Evolutionary conservation across 2,329 filamentous ascomycete genomes (phyloP).

Genomic region (Ophioceras dolichostomum): DNA sequence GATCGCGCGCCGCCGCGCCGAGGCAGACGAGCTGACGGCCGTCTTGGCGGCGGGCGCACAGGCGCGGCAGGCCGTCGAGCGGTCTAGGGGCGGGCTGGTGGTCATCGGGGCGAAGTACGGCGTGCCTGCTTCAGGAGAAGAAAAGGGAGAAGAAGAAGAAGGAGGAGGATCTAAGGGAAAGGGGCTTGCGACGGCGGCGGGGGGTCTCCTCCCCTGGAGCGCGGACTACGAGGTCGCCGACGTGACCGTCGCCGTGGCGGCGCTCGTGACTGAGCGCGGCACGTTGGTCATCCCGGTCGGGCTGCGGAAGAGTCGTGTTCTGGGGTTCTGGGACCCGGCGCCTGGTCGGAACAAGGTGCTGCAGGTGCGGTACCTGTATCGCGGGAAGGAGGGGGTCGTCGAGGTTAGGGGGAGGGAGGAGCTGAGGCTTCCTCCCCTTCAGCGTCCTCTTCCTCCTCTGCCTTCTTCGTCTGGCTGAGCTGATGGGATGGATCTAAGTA

Average conservation of each 20-base stretch:
- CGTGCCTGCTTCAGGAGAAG: conserved; percentile 19
- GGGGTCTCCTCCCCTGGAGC: conserved; percentile 9
- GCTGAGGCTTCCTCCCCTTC: conserved; percentile 18
- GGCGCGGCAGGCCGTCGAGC: conserved; percentile 21
- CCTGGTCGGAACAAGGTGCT: conserved; percentile 30
- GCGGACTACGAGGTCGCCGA: conserved; percentile 32
- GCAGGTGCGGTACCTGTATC: conserved; percentile 29
- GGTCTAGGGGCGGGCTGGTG: conserved; percentile 27
- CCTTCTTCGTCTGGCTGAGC: not conserved
- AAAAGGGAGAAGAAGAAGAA: too few relatives aligned
- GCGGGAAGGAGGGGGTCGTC: conserved; percentile 18
- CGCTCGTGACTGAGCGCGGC: conserved; percentile 19
- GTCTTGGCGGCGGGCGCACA: conserved; percentile 27
- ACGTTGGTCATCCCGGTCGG: conserved; percentile 24
- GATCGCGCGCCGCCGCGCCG: conserved; percentile 22
- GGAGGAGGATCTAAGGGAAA: too few relatives aligned
- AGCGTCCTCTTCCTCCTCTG: not conserved
- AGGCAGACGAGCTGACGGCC: conserved; percentile 31
- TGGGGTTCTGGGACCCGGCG: conserved; percentile 39
- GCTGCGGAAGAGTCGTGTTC: conserved; percentile 28
- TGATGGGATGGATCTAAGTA: not conserved
- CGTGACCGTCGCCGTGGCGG: conserved; percentile 33
- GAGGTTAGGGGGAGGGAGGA: conserved; percentile 24
- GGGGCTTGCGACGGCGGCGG: conserved; percentile 6
- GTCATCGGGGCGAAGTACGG: conserved; percentile 37